Conservation (phyloP, 257 asterid genomes). For the Nicotiana undulata region DNA sequence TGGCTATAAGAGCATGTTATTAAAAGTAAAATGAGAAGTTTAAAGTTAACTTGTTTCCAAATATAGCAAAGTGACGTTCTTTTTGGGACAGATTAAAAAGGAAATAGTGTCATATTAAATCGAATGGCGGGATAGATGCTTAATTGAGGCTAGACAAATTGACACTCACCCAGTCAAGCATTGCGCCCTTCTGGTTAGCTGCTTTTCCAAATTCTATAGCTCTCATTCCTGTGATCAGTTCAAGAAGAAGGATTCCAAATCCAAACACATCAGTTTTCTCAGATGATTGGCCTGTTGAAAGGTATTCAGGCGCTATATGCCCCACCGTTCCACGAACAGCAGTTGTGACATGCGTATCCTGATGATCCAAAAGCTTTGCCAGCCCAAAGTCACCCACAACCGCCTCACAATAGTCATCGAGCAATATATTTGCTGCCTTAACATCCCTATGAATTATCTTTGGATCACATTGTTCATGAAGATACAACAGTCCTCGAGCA, state of each 20-base stretch:
- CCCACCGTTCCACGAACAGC: conserved; percentile 99
- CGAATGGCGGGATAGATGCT: neutral
- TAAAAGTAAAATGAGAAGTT: neutral
- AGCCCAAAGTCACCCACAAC: conserved; percentile 98
- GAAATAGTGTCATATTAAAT: no score
- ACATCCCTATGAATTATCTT: conserved; percentile 97
- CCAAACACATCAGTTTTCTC: conserved; percentile 99
- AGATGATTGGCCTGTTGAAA: conserved; percentile 96
- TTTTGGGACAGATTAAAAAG: no score
- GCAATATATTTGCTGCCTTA: conserved; percentile 92
- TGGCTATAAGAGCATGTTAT: neutral
- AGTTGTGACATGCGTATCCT: conserved; percentile 90
- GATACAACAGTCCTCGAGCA: conserved; percentile 78
- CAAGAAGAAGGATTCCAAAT: conserved; percentile 91
- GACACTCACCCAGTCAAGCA: conserved; percentile 86
- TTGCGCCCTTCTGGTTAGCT: conserved; percentile 78
- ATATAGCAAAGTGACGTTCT: neutral
- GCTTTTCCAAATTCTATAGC: conserved; percentile 86
- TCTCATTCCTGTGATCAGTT: conserved; percentile 83
- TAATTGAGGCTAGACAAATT: neutral
- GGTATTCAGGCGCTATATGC: conserved; percentile 94
- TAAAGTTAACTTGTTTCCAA: neutral
- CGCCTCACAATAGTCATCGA: conserved; percentile 90
- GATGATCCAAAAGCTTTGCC: conserved; percentile 94
- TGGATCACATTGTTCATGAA: conserved; percentile 98